Percentiles rank a stretch among this genome's conserved stretches.
phyloP scores from a whole-genome alignment of 306 rosid genomes.

The Prunus mume region DNA sequence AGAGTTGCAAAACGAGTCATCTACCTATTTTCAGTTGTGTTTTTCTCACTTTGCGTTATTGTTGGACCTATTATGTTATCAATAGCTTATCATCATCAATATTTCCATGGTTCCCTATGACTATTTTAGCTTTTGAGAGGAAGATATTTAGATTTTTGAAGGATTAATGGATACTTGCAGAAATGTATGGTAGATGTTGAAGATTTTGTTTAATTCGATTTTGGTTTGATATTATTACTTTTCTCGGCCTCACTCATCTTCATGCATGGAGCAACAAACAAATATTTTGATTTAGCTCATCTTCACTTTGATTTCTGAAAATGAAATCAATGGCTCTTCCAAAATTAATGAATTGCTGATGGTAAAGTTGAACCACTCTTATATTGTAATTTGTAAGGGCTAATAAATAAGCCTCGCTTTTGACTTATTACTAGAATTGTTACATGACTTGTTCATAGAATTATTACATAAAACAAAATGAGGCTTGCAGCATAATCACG shows the following conservation, averaged over 20 bases:
- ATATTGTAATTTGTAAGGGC: too few relatives aligned
- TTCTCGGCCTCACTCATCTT: background rate
- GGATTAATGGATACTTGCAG: background rate
- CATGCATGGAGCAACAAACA: background rate
- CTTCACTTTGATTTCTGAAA: too few relatives aligned
- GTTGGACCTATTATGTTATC: background rate
- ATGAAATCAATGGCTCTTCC: too few relatives aligned
- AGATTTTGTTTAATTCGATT: background rate
- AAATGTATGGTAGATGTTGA: background rate
- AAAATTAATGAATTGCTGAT: too few relatives aligned
- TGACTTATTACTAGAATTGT: too few relatives aligned
- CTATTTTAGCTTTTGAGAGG: constrained; percentile 1
- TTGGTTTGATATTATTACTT: background rate
- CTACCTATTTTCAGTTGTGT: background rate
- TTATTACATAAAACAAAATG: background rate
- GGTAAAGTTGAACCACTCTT: too few relatives aligned
- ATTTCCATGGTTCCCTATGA: background rate
- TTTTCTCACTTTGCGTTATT: background rate
- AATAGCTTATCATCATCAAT: background rate
- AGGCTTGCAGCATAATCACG: background rate
- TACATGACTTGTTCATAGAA: too few relatives aligned
- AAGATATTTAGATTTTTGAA: constrained; percentile 1
- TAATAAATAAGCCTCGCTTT: too few relatives aligned
- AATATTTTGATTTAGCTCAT: too few relatives aligned
- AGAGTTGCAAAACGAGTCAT: background rate